Base-by-base conservation (phyloP, 148 eudicot species). In the Silene uniflora region DNA sequence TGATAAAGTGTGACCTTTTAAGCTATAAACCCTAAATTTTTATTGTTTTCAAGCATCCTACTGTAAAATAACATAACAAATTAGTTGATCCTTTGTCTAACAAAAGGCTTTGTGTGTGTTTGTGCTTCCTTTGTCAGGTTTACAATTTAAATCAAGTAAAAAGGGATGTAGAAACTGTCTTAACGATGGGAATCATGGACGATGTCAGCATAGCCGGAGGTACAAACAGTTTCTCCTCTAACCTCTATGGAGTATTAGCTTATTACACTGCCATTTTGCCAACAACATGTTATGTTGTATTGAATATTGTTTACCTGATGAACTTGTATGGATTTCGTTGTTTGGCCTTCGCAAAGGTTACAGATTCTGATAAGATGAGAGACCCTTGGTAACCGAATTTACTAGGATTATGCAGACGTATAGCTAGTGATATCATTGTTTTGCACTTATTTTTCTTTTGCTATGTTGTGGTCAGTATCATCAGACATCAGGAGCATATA, bases 151-250 rank as follows among this genome's bases (percentile, higher is more conserved):
- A 92, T 92, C 99, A 96, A 84, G 99, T 94, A 49, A 96, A 89
- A 87, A 87, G 98, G 82, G 99, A 96, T 80, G 98, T 89, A 10
- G 99, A 96, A 55, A 96, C 98, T 67, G 83, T 96, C 56, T 79
- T 92, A 79, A 88, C 98, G 7, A 96, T 92, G 99, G 99, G 99
- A 79, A 85, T 89, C 46, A 95, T 95, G 99, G 99, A 95, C 73
- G 99, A 95, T 87, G 97, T 91, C 71, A 95, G 94, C 79, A 92
- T 95, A 75, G 97, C 97, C 67, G 97, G 96, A 83, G 98, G 98
- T 94, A 83, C 73, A 73, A 61, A 65, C 29, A 65, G 19, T 8
- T 44, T 35, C 29, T 66, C 73, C 44, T 32, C 14, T 78, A 64
- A 5, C 29, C 17, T 47, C 44, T 2, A 27, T 27, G 2, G 29